Conservation (phyloP, 257 asterid genomes). For the Anisodus tanguticus region DNA sequence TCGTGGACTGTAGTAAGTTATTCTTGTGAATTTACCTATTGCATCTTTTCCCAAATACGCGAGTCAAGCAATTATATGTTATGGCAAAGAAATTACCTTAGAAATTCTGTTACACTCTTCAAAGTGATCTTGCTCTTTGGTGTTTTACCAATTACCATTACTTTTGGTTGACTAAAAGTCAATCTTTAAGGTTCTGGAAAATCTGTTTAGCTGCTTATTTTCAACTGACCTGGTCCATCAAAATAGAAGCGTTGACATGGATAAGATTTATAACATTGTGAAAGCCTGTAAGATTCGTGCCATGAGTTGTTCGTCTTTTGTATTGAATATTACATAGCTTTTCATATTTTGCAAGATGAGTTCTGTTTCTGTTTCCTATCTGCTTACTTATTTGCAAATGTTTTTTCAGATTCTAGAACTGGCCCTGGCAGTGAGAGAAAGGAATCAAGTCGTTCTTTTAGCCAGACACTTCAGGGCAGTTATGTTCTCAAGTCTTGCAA, state of each 20-base stretch:
- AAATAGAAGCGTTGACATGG: neutral
- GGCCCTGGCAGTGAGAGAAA: conserved; percentile 39
- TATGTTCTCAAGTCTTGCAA: conserved; percentile 32
- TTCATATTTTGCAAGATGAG: neutral
- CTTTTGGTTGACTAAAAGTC: neutral
- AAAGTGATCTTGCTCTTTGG: neutral
- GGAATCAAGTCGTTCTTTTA: conserved; percentile 31
- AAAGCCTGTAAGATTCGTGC: neutral
- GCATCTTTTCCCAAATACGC: neutral
- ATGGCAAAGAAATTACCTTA: neutral
- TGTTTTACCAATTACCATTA: neutral
- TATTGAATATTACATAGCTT: neutral
- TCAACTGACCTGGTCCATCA: neutral
- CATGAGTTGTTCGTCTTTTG: neutral
- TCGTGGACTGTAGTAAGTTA: neutral
- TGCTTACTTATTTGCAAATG: neutral
- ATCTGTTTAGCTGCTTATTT: neutral
- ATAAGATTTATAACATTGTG: conserved; percentile 1
- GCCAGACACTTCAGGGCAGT: conserved; percentile 30
- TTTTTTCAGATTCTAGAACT: conserved; percentile 44
- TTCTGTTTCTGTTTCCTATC: conserved; percentile 24
- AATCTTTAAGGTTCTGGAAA: neutral
- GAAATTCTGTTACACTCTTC: neutral
- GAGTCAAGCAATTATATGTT: neutral
- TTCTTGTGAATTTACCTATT: neutral